phyloP scores from a whole-genome alignment of 2,329 filamentous ascomycete species.

The Sclerotiophoma versabilis region DNA sequence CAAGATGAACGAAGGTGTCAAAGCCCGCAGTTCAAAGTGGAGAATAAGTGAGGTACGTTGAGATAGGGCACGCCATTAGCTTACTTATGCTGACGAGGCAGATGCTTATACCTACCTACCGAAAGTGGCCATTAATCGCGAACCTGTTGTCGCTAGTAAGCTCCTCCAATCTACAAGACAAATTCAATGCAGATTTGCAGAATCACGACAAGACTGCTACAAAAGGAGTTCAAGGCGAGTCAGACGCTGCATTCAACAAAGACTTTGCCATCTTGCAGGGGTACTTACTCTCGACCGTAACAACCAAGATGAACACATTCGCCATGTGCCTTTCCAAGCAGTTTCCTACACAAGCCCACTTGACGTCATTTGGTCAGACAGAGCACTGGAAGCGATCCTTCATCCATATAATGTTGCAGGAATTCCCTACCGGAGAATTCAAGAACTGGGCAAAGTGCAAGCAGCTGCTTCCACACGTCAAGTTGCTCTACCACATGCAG shows the following conservation, averaged over 20 bases:
- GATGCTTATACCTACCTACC: conserved; percentile 45
- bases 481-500: conserved; percentile 13
- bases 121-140: conserved; percentile 42
- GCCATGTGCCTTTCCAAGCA: conserved; percentile 16
- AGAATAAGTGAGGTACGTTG: too few relatives aligned
- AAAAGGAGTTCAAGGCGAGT: not conserved
- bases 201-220: too few relatives aligned
- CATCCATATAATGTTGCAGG: conserved; percentile 16
- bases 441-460: conserved; percentile 24
- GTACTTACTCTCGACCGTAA: not conserved
- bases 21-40: too few relatives aligned
- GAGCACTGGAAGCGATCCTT: conserved; percentile 20
- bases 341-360: conserved; percentile 24
- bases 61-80: too few relatives aligned
- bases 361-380: conserved; percentile 8
- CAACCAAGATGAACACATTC: not conserved
- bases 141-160: conserved; percentile 58
- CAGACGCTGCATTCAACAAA: not conserved
- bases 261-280: not conserved
- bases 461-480: conserved; percentile 23
- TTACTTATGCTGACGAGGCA: too few relatives aligned
- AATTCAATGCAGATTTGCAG: conserved; percentile 44
- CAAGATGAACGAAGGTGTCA: too few relatives aligned
- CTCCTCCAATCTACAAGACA: conserved; percentile 54
- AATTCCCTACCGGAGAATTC: conserved; percentile 17